These are phyloP conservation scores for Boletus barrowsii DNA, from an alignment of 768 basidiomycete species.

Conservation along the genomic window DNA sequence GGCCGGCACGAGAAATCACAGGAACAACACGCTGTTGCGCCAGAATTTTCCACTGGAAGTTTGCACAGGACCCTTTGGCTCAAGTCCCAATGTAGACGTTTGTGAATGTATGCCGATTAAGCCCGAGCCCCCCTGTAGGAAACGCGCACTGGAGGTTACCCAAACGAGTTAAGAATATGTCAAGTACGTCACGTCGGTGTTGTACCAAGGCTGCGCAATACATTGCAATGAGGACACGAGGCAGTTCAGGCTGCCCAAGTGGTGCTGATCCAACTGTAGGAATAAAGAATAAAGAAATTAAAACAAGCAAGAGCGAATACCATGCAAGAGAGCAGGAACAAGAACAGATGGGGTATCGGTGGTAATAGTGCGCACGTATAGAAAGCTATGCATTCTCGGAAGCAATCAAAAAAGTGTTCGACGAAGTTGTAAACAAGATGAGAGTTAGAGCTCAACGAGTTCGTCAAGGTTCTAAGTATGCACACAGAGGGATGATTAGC, in stretches of 20 bases:
- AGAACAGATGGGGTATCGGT: background rate
- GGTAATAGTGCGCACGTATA: background rate
- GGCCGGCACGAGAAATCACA: too few species aligned
- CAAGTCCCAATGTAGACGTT: too few species aligned
- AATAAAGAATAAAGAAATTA: background rate
- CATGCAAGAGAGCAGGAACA: background rate
- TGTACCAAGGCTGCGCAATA: background rate
- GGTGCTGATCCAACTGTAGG: background rate
- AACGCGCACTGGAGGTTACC: background rate
- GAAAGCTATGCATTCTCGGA: background rate
- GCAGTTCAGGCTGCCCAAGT: background rate
- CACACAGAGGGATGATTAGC: background rate
- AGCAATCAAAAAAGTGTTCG: background rate
- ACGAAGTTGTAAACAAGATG: too few species aligned
- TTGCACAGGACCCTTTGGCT: too few species aligned
- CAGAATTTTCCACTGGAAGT: too few species aligned
- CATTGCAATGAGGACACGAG: background rate
- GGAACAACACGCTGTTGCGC: too few species aligned
- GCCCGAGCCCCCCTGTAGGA: background rate
- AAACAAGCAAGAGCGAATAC: background rate
- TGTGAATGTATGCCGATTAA: too few species aligned
- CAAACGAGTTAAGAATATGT: background rate
- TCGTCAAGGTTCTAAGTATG: conserved; percentile 23
- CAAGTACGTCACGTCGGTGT: too few species aligned
- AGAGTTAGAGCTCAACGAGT: conserved; percentile 16